Percentiles rank a stretch among this genome's conserved stretches.
Evolutionary conservation across 1,139 yeast species (phyloP).

Genomic region (Nadsonia starkeyi-henricii): DNA sequence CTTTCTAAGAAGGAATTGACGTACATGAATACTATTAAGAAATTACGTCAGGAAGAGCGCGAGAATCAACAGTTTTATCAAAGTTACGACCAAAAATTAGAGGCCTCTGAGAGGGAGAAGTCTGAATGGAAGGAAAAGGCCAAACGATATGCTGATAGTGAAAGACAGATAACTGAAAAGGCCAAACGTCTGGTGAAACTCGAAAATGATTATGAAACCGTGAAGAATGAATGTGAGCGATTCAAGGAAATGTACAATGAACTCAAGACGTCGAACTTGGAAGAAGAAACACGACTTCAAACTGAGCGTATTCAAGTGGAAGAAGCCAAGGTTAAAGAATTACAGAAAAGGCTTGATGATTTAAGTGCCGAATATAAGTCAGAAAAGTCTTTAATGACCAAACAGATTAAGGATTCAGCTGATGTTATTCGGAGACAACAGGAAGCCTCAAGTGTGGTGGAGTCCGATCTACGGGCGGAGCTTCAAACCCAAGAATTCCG

Average conservation of each 20-base stretch:
- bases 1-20: conserved; percentile 63
- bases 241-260: conserved; percentile 16
- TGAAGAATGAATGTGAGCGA: conserved; percentile 12
- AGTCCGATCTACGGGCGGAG: conserved; percentile 18
- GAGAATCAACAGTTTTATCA: conserved; percentile 16
- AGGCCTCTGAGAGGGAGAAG: conserved; percentile 13
- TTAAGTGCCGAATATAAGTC: not conserved
- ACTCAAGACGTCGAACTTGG: conserved; percentile 12
- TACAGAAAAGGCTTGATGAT: not conserved
- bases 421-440: not conserved
- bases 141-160: conserved; percentile 10
- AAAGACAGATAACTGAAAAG: conserved; percentile 11
- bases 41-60: conserved; percentile 37
- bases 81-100: conserved; percentile 12
- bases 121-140: conserved; percentile 10
- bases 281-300: conserved; percentile 11
- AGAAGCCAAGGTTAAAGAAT: conserved; percentile 9
- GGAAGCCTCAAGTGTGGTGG: not conserved
- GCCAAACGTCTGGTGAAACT: conserved; percentile 11
- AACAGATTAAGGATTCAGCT: not conserved
- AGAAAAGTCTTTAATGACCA: not conserved
- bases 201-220: conserved; percentile 14
- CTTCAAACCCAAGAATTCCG: conserved; percentile 26
- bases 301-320: conserved; percentile 7
- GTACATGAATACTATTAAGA: conserved; percentile 53